Conservation (phyloP, 2,329 filamentous ascomycete genomes). For the Ophiostoma montium region DNA sequence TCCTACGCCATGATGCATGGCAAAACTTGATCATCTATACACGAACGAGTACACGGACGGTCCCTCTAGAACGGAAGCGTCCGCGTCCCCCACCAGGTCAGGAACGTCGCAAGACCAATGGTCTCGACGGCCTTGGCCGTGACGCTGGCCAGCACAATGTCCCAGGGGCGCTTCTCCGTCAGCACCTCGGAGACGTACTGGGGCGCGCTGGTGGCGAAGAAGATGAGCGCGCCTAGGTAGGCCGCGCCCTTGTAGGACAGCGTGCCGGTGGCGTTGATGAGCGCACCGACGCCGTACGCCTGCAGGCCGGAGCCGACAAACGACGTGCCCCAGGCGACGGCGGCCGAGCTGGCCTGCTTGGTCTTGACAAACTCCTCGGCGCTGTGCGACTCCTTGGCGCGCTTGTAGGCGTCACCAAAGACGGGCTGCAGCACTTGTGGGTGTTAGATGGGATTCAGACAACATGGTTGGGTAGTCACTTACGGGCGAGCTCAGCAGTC, state of each 20-base stretch:
- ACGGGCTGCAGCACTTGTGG: conserved; percentile 61
- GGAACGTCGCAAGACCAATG: conserved; percentile 76
- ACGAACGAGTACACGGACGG: neutral
- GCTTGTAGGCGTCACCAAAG: conserved; percentile 90
- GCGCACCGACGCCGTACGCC: conserved; percentile 75
- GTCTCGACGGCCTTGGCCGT: conserved; percentile 84
- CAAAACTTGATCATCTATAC: neutral
- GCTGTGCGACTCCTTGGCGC: conserved; percentile 78
- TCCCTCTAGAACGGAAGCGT: conserved; percentile 70
- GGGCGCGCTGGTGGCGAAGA: conserved; percentile 79
- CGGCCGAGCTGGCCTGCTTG: conserved; percentile 80
- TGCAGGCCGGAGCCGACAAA: conserved; percentile 79
- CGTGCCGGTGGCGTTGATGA: conserved; percentile 90
- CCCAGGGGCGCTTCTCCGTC: conserved; percentile 80
- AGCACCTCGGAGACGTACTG: conserved; percentile 78
- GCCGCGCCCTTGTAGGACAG: conserved; percentile 94
- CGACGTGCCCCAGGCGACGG: conserved; percentile 79
- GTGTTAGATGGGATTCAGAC: neutral
- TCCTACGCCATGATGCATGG: too few relatives aligned
- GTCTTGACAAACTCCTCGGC: conserved; percentile 95
- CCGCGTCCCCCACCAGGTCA: conserved; percentile 95
- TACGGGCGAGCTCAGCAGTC: conserved; percentile 62
- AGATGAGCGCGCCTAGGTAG: conserved; percentile 82
- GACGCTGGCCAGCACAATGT: conserved; percentile 76
- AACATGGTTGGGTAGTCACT: conserved; percentile 8